Conservation (phyloP, 2,329 filamentous ascomycete species). For the Hypoxylon sp. region DNA sequence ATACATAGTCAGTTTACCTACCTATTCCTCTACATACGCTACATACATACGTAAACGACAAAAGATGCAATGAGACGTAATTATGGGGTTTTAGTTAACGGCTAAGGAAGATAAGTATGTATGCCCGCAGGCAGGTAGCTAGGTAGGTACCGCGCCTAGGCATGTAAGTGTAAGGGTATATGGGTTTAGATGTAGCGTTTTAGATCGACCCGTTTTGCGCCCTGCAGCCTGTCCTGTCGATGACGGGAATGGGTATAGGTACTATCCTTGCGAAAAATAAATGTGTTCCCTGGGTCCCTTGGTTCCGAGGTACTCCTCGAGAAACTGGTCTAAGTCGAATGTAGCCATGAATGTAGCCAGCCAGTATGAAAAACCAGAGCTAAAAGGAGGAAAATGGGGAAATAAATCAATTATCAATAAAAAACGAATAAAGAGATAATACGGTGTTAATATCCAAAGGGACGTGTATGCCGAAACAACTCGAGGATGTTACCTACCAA, state of each 20-base stretch:
- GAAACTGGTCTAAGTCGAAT: conserved; percentile 3
- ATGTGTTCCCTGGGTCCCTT: conserved; percentile 20
- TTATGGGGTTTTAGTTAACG: conserved; percentile 46
- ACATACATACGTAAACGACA: conserved; percentile 47
- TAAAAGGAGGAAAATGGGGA: conserved; percentile 29
- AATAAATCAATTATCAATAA: conserved; percentile 10
- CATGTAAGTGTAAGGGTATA: conserved; percentile 24
- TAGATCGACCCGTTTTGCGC: conserved; percentile 40
- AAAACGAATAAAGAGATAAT: conserved; percentile 17
- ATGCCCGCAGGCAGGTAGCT: conserved; percentile 23
- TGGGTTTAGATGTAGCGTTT: conserved; percentile 40
- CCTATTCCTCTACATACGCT: conserved; percentile 45
- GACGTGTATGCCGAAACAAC: conserved; percentile 34
- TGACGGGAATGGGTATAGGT: conserved; percentile 32
- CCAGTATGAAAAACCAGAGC: conserved; percentile 10
- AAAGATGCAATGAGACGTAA: conserved; percentile 46
- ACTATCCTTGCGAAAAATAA: conserved; percentile 21
- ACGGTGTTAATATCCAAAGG: conserved; percentile 31
- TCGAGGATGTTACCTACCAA: conserved; percentile 36
- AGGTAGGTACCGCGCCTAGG: conserved; percentile 24
- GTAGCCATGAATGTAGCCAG: conserved; percentile 1
- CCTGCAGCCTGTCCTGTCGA: conserved; percentile 43
- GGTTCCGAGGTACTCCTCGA: conserved; percentile 37
- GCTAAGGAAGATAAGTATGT: conserved; percentile 44
- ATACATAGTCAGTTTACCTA: conserved; percentile 36